Percentiles rank a stretch among this genome's conserved stretches.
These are phyloP conservation scores for Claviceps purpurea DNA, from an alignment of 2,329 filamentous ascomycete species.

Conservation along the genomic window DNA sequence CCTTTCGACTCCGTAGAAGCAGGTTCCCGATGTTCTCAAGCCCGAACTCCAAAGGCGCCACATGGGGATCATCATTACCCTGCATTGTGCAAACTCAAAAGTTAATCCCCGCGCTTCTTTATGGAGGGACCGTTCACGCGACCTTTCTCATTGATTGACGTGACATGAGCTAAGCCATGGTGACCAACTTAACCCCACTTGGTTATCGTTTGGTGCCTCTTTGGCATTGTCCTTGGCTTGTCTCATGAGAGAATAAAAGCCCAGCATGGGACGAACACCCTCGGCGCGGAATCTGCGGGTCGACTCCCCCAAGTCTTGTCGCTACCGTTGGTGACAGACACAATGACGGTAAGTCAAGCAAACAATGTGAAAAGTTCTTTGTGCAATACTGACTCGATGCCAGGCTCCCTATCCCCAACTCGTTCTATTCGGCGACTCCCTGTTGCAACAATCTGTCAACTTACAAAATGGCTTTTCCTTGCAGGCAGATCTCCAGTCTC, in stretches of 20 bases:
- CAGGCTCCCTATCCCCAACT: conserved; percentile 49
- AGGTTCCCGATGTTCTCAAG: too few species aligned
- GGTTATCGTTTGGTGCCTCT: background rate
- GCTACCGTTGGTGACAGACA: background rate
- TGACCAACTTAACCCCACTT: background rate
- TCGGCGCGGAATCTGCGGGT: too few species aligned
- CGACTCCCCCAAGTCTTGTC: background rate
- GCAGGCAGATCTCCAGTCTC: conserved; percentile 54
- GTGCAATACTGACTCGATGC: background rate
- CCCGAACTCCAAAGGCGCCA: too few species aligned
- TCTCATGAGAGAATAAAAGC: background rate
- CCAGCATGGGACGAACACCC: background rate
- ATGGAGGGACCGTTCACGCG: background rate
- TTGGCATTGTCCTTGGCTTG: background rate
- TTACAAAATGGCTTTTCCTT: conserved; percentile 60
- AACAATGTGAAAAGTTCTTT: background rate
- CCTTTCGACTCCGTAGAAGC: too few species aligned
- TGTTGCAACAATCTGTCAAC: conserved; percentile 56
- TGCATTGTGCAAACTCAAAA: too few species aligned
- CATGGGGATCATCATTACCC: too few species aligned
- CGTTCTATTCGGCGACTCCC: conserved; percentile 80
- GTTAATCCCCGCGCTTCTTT: background rate
- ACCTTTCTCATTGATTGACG: background rate
- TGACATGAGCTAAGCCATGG: background rate
- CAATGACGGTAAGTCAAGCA: conserved; percentile 12